phyloP scores from a whole-genome alignment of 805 yeast genomes.

The Maudiozyma pseudohumilis region DNA sequence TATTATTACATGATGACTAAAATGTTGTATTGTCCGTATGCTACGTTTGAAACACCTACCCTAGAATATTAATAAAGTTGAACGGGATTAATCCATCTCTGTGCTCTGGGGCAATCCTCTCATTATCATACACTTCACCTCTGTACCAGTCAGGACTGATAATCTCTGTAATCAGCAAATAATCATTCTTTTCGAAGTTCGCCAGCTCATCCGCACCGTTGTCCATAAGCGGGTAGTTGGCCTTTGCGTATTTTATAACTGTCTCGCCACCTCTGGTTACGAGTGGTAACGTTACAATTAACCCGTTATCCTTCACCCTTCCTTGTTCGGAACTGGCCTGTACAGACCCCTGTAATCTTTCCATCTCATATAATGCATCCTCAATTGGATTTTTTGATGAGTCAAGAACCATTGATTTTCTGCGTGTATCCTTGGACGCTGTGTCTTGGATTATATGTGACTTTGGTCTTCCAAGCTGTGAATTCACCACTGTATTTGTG shows the following conservation, averaged over 20 bases:
- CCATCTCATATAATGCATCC: constrained; percentile 26
- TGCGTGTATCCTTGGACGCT: constrained; percentile 2
- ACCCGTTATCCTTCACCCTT: constrained; percentile 23
- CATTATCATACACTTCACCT: constrained; percentile 27
- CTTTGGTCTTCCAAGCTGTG: background rate
- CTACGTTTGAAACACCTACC: background rate
- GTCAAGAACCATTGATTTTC: constrained; percentile 25
- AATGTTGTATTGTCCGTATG: background rate
- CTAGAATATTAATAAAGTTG: constrained; percentile 17
- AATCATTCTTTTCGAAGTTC: constrained; percentile 25
- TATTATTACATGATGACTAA: background rate
- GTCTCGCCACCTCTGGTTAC: constrained; percentile 19
- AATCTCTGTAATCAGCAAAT: constrained; percentile 22
- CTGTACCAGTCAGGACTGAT: constrained; percentile 27
- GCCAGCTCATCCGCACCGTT: constrained; percentile 24
- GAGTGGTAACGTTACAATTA: constrained; percentile 25
- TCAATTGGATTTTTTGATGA: constrained; percentile 22
- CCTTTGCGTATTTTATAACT: constrained; percentile 26
- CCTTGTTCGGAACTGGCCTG: constrained; percentile 16
- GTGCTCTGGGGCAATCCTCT: constrained; percentile 13
- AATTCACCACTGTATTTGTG: constrained; percentile 9
- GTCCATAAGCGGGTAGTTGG: constrained; percentile 22
- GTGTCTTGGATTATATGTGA: background rate
- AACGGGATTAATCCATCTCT: constrained; percentile 21
- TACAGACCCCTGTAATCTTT: constrained; percentile 18